A percentile compares a stretch with the other conserved stretches of the same genome.
These are phyloP conservation scores for Verbascum thapsus DNA, from an alignment of 257 asterid species.

Conservation along the genomic window DNA sequence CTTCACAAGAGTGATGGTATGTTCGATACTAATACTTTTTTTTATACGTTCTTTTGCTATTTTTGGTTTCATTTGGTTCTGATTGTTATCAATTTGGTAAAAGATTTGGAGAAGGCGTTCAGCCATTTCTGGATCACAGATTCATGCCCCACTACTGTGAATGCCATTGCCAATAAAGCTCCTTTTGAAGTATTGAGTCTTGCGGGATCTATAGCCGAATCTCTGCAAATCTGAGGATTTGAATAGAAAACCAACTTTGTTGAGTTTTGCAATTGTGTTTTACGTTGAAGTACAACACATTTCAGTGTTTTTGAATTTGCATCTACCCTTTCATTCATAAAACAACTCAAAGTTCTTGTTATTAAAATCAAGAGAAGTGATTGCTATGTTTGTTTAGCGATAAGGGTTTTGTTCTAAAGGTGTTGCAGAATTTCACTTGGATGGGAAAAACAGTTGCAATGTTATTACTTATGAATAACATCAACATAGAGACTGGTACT, in stretches of 20 bases:
- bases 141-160: slow-evolving; percentile 82
- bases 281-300: background rate
- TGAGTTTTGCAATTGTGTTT: slow-evolving; percentile 5
- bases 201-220: slow-evolving; percentile 90
- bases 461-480: too few species aligned
- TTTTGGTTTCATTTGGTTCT: slow-evolving; percentile 5
- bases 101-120: slow-evolving; percentile 59
- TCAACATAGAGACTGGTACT: too few species aligned
- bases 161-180: slow-evolving; percentile 57
- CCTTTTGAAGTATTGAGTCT: slow-evolving; percentile 92
- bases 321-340: too few species aligned
- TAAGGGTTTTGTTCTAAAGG: too few species aligned
- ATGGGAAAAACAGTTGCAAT: too few species aligned
- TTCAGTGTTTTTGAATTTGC: too few species aligned
- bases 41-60: too few species aligned
- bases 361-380: too few species aligned
- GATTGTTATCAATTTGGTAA: slow-evolving; percentile 8
- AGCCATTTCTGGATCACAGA: slow-evolving; percentile 90
- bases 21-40: background rate
- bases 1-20: slow-evolving; percentile 71
- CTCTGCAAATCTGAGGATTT: slow-evolving; percentile 70
- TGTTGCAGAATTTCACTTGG: background rate
- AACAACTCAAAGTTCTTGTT: too few species aligned
- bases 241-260: background rate
- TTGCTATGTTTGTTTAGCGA: too few species aligned